These are phyloP conservation scores for Limnanthes douglasii DNA, from an alignment of 345 rosid species.

Conservation along the genomic window DNA sequence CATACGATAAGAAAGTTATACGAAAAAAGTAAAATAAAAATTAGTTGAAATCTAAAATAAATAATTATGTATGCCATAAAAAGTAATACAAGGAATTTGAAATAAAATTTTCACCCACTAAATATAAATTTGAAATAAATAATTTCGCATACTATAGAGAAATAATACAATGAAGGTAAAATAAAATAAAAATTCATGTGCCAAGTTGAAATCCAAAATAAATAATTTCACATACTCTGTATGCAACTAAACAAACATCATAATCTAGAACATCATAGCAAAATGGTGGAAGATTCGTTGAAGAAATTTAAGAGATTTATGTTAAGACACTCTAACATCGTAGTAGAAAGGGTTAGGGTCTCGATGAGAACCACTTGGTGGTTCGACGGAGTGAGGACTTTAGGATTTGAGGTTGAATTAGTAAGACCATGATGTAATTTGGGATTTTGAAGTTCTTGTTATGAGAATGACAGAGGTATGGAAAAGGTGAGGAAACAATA, in stretches of 20 bases:
- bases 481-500: slow-evolving; percentile 7
- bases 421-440: slow-evolving; percentile 5
- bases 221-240: too few species aligned
- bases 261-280: slow-evolving; percentile 66
- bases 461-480: slow-evolving; percentile 6
- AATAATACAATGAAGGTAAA: too few species aligned
- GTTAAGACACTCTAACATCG: slow-evolving; percentile 34
- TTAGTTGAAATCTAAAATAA: too few species aligned
- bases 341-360: slow-evolving; percentile 35
- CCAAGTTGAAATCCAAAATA: too few species aligned
- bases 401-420: slow-evolving; percentile 9
- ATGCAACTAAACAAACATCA: slow-evolving; percentile 20
- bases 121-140: too few species aligned
- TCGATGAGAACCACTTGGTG: slow-evolving; percentile 39
- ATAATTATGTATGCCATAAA: too few species aligned
- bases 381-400: slow-evolving; percentile 25
- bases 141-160: too few species aligned
- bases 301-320: slow-evolving; percentile 49
- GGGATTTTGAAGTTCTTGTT: slow-evolving; percentile 2
- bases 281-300: slow-evolving; percentile 30
- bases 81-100: too few species aligned
- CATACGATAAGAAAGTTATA: too few species aligned
- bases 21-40: too few species aligned
- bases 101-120: too few species aligned
- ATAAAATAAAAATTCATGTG: too few species aligned